Base-by-base conservation (phyloP, 2,329 filamentous ascomycete species). In the Epichloe festucae region DNA sequence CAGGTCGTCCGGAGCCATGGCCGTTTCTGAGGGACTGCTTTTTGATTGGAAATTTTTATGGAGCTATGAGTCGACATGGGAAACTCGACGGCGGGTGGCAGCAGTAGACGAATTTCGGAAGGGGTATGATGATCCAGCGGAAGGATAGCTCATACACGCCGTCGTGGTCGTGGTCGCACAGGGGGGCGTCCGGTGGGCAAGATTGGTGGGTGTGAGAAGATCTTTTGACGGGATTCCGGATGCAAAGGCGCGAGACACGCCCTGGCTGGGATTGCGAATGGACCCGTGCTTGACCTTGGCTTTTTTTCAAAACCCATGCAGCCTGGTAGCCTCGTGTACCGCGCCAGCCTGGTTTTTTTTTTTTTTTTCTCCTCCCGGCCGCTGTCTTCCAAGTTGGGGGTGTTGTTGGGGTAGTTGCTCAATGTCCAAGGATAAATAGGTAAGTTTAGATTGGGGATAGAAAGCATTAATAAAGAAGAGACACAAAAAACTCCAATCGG, bases 31-130 rank as follows among this genome's bases (percentile, higher is more conserved):
- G 49, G 44, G 45, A 47, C 49, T 55, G 49, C 38, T 62, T 65
- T 64, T 64, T 64, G 63, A 65, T 64, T 64, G 63, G 58, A 61
- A 64, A 63, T 60, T 57, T 64, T 67, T 66, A 66, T 67, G 65
- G 64, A 65, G 64, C 64, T 60, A 55, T 56, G 59, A 60, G 53
- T 56, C 56, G 59, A 64, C 58, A 64, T 64, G 60, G 54, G 52
- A 49, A 46, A 40, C 47, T 52, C 46, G 63, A 60, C 55, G 58
- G 60, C 54, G 56, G 58, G 56, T 51, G 49, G 23, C 46, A 42
- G 45, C 49, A 51, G 45, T 46, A 49, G 52, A 17, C 34, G 52
- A 40, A 21, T 27, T 44, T 49, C 46, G 43, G 42, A 48, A 40
- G 49, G 46, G 45, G 48, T 48, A 45, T 34, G 45, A 38, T 27